These are phyloP conservation scores for Fistulinella prunicolor DNA, from an alignment of 768 basidiomycete species.

Conservation along the genomic window DNA sequence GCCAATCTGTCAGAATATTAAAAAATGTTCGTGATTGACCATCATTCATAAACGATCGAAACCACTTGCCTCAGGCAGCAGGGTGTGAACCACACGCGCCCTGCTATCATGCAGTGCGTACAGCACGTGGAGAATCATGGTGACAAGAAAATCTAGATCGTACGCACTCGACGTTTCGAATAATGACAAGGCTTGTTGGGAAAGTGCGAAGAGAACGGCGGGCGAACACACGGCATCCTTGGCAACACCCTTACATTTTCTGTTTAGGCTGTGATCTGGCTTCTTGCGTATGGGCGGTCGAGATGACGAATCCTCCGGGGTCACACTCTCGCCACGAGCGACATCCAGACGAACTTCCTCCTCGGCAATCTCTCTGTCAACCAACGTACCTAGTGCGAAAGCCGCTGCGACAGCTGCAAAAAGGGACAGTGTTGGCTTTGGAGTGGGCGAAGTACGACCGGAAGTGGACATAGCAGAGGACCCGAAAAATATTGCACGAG, in stretches of 20 bases:
- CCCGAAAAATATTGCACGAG: constrained; percentile 33
- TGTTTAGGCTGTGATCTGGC: constrained; percentile 16
- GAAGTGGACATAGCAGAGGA: constrained; percentile 9
- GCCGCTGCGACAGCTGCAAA: constrained; percentile 58
- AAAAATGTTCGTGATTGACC: constrained; percentile 9
- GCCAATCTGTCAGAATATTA: constrained; percentile 43
- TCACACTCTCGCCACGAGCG: constrained; percentile 17
- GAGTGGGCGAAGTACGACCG: constrained; percentile 6
- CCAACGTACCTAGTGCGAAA: constrained; percentile 56
- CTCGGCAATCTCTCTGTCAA: constrained; percentile 30
- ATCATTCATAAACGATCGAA: constrained; percentile 28
- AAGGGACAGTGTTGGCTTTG: constrained; percentile 37
- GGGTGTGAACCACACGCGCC: constrained; percentile 37
- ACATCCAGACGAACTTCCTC: constrained; percentile 26
- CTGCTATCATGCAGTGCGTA: constrained; percentile 52
- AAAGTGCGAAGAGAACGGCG: constrained; percentile 44
- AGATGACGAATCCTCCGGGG: constrained; percentile 24
- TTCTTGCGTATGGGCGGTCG: constrained; percentile 22
- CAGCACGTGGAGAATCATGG: constrained; percentile 57
- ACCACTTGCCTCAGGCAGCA: constrained; percentile 28
- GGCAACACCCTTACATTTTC: constrained; percentile 27
- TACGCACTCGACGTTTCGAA: constrained; percentile 43
- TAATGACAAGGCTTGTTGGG: constrained; percentile 44
- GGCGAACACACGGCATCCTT: constrained; percentile 33
- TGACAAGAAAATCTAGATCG: constrained; percentile 56